Evolutionary conservation across 1,139 yeast species (phyloP), one percentile per base, ranked within the genome.

Genomic region (Suhomyces coccinellae): DNA sequence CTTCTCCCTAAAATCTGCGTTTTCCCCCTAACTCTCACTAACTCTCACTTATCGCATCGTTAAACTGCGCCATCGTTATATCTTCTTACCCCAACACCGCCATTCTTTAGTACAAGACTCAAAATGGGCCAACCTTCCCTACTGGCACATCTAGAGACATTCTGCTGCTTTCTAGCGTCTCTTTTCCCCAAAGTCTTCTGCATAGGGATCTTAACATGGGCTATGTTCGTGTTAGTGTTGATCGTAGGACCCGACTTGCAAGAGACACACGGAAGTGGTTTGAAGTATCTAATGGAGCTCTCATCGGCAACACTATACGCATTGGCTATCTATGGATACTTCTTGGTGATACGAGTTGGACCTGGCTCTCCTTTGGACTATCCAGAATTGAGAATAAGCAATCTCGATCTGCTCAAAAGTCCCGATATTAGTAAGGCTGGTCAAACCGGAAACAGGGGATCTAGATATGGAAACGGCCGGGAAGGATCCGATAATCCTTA

Each of bases 331-430:
- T 60, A 61, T 52, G 63, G 87, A 1, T 87, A 87, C 58, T 69
- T 67, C 51, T 61, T 77, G 48, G 81, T 87, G 2, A 77, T 87
- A 6, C 41, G 46, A 2, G 63, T 67, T 0, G 89, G 89, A 1
- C 83, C 91, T 0, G 91, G 91, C 0, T 69, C 78, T n/a, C 87
- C 90, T 0, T 51, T 64, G 32, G 83, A 80, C 46, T 77, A 65
- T 48, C 61, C 67, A 0, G 80, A 76, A 33, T 57, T 81, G 32
- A 43, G 53, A 11, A 52, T 52, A 24, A 33, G 36, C 12, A 41
- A 52, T 33, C 31, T 52, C 24, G 38, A 44, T 31, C 44, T 32
- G 36, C 51, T 51, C 38, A 47, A 47, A 20, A 40, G 45, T 15
- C 33, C 35, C 16, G 31, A 15, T 16, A n/a, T 34, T 8, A 16